phyloP scores from a whole-genome alignment of 2,329 filamentous ascomycete species.

The Botrytis squamosa region DNA sequence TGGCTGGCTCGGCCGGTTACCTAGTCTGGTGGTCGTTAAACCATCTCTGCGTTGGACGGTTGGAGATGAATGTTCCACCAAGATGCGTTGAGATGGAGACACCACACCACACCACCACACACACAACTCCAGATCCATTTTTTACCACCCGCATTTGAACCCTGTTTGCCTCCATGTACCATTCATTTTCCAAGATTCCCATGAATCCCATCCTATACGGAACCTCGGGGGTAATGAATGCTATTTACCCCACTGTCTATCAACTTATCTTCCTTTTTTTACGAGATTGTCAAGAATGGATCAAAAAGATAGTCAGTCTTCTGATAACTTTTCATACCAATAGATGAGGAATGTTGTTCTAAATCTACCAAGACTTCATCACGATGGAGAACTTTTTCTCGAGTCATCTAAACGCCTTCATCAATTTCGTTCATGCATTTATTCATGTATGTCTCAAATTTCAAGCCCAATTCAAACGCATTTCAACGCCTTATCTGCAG shows the following conservation, averaged over 20 bases:
- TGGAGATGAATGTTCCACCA: slow-evolving; percentile 2
- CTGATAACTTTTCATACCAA: background rate
- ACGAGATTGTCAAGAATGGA: background rate
- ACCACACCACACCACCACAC: background rate
- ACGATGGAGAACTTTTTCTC: background rate
- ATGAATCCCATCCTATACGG: slow-evolving; percentile 1
- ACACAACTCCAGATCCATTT: slow-evolving; percentile 9
- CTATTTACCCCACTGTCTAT: slow-evolving; percentile 12
- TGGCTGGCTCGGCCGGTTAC: background rate
- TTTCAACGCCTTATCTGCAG: slow-evolving; percentile 3
- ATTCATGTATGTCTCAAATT: background rate
- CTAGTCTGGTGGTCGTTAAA: background rate
- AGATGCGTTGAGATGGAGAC: slow-evolving; percentile 4
- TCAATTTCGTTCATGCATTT: slow-evolving; percentile 4
- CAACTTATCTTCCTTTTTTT: background rate
- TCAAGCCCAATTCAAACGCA: background rate
- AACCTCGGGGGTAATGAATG: background rate
- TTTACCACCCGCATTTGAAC: background rate
- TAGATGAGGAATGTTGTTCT: background rate
- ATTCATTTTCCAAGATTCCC: slow-evolving; percentile 1
- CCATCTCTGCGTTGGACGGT: slow-evolving; percentile 6
- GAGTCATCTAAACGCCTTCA: background rate
- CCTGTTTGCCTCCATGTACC: background rate
- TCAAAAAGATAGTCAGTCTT: slow-evolving; percentile 1
- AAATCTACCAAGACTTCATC: background rate